Evolutionary conservation across 2,329 filamentous ascomycete species (phyloP).

Genomic region (Trichothecium roseum): DNA sequence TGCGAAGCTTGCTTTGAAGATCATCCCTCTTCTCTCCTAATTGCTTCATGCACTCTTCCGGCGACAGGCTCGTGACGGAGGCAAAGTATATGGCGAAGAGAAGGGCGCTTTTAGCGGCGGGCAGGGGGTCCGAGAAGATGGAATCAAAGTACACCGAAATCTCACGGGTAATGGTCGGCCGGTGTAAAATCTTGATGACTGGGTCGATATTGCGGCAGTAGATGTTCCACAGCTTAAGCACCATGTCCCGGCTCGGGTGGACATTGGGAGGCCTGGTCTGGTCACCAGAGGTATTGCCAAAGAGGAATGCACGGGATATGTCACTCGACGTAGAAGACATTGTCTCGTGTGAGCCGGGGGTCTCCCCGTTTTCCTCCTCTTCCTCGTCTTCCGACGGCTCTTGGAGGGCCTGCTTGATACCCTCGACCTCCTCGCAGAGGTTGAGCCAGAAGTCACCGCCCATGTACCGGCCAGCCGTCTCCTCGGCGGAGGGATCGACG

Average conservation of each 20-base stretch:
- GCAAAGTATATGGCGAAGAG: conserved; percentile 33
- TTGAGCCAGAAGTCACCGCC: conserved; percentile 33
- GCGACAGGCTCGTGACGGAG: conserved; percentile 21
- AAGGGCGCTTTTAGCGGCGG: conserved; percentile 21
- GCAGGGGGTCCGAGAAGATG: conserved; percentile 13
- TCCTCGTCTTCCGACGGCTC: conserved; percentile 29
- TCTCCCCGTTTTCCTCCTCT: conserved; percentile 17
- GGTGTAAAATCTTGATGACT: conserved; percentile 32
- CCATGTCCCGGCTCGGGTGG: conserved; percentile 27
- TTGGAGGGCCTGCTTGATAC: conserved; percentile 31
- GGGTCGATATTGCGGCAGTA: conserved; percentile 32
- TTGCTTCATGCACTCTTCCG: conserved; percentile 17
- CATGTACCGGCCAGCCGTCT: conserved; percentile 23
- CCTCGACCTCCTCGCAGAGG: conserved; percentile 32
- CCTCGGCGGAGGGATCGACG: conserved; percentile 6
- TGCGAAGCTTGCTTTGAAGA: conserved; percentile 19
- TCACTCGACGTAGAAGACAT: conserved; percentile 7
- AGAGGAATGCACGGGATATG: conserved; percentile 12
- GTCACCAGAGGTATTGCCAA: conserved; percentile 12
- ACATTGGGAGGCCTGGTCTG: too few relatives aligned
- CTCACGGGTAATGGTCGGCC: conserved; percentile 23
- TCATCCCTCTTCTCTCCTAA: conserved; percentile 23
- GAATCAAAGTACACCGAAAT: conserved; percentile 16
- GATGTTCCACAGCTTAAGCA: conserved; percentile 22
- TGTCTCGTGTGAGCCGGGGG: conserved; percentile 15